These are phyloP conservation scores for Malus hybrid DNA, from an alignment of 331 rosid genomes.

Conservation along the genomic window DNA sequence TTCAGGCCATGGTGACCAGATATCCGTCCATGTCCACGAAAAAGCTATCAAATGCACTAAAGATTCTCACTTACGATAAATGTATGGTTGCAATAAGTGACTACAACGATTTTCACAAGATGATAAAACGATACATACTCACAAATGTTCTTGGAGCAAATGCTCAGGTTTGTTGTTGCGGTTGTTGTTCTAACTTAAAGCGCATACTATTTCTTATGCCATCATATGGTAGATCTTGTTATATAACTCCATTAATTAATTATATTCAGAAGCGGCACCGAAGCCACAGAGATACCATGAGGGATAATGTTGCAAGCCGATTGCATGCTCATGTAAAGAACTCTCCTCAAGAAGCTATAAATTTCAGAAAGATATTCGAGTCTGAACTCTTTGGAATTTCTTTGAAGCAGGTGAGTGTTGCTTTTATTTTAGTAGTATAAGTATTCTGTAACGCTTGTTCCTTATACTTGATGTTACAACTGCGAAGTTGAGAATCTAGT, in stretches of 20 bases:
- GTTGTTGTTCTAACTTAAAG: neutral
- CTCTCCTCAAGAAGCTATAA: constrained; percentile 37
- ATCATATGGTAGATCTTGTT: neutral
- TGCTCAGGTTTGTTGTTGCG: constrained; percentile 65
- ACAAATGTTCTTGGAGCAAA: constrained; percentile 54
- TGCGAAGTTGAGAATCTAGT: neutral
- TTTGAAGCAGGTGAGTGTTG: constrained; percentile 59
- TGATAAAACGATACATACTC: constrained; percentile 50
- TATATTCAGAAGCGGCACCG: constrained; percentile 67
- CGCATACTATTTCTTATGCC: neutral
- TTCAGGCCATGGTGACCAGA: constrained; percentile 90
- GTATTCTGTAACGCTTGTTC: neutral
- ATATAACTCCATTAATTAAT: neutral
- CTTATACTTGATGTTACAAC: neutral
- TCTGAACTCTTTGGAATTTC: constrained; percentile 68
- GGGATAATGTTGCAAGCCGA: constrained; percentile 38
- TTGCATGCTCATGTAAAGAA: constrained; percentile 41
- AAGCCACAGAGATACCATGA: constrained; percentile 48
- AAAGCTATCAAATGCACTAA: constrained; percentile 67
- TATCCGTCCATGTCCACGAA: constrained; percentile 65
- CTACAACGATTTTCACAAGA: constrained; percentile 79
- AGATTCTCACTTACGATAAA: constrained; percentile 55
- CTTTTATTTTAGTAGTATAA: neutral
- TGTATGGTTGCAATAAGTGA: constrained; percentile 91
- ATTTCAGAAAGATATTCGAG: constrained; percentile 59